A percentile compares a stretch with the other conserved stretches of the same genome.
Evolutionary conservation across 75 land plant genomes (phyloP).

Genomic region (Selaginella moellendorffii): DNA sequence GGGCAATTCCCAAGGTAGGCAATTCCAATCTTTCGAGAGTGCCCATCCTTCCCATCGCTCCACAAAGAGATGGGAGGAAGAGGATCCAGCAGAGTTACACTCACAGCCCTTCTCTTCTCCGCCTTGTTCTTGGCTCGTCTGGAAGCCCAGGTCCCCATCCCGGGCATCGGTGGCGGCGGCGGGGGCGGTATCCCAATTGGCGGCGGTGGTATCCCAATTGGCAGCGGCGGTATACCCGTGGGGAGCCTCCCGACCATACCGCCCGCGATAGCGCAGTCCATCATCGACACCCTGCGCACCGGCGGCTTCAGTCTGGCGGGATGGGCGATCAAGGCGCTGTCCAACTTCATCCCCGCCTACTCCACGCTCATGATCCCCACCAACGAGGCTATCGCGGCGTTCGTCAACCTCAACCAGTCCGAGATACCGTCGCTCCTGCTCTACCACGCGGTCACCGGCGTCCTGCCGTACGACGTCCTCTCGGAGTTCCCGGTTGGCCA

Average conservation of each 20-base stretch:
- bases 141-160: too few species aligned
- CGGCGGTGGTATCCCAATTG: too few species aligned
- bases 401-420: background rate
- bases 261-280: background rate
- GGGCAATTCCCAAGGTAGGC: too few species aligned
- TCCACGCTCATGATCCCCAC: slow-evolving; percentile 7
- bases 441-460: slow-evolving; percentile 6
- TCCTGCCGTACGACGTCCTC: background rate
- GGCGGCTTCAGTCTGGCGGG: slow-evolving; percentile 4
- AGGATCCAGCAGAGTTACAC: background rate
- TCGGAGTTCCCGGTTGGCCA: slow-evolving; percentile 4
- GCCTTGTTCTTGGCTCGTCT: too few species aligned
- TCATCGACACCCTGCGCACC: background rate
- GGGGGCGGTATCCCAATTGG: too few species aligned
- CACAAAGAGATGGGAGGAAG: background rate
- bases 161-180: too few species aligned
- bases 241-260: background rate
- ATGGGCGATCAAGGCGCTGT: background rate
- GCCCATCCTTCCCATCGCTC: too few species aligned
- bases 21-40: too few species aligned
- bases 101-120: background rate
- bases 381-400: slow-evolving; percentile 3
- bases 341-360: slow-evolving; percentile 1
- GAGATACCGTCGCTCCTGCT: background rate
- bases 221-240: background rate